Evolutionary conservation across 2,329 filamentous ascomycete genomes (phyloP).

Genomic region (Exophiala phaeomuriformis): DNA sequence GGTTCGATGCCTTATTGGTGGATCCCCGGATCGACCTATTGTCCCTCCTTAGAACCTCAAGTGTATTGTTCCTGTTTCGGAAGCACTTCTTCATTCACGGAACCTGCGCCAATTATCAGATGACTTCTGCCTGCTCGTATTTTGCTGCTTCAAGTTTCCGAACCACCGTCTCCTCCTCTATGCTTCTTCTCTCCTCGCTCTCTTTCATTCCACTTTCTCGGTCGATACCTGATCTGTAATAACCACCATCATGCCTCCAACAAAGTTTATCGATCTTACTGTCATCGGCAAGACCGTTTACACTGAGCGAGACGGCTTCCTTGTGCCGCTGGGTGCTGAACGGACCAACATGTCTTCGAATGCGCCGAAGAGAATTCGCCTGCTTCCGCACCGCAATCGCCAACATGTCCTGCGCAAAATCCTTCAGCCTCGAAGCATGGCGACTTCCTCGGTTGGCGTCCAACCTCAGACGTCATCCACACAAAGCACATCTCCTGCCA

Average conservation of each 20-base stretch:
- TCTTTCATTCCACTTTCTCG: not conserved
- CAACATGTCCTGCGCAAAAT: conserved; percentile 11
- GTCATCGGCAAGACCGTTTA: too few species aligned
- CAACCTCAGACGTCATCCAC: not conserved
- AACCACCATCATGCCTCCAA: too few species aligned
- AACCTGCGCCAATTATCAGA: not conserved
- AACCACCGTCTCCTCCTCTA: not conserved
- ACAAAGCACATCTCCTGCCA: not conserved
- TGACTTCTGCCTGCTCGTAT: not conserved
- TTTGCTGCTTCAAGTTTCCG: not conserved
- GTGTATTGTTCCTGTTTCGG: not conserved
- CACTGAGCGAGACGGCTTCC: not conserved
- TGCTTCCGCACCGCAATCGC: conserved; percentile 7
- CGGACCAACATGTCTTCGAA: not conserved
- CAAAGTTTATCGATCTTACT: too few species aligned
- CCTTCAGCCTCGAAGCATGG: not conserved
- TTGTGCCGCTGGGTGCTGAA: not conserved
- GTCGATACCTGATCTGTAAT: not conserved
- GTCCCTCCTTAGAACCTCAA: not conserved
- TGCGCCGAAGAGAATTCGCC: conserved; percentile 3
- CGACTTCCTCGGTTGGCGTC: not conserved
- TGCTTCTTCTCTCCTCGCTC: not conserved
- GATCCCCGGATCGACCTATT: not conserved
- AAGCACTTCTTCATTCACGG: not conserved
- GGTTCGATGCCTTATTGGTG: not conserved